Base-by-base conservation (phyloP, 1,284 basidiomycete species). In the Irpex lacteus region DNA sequence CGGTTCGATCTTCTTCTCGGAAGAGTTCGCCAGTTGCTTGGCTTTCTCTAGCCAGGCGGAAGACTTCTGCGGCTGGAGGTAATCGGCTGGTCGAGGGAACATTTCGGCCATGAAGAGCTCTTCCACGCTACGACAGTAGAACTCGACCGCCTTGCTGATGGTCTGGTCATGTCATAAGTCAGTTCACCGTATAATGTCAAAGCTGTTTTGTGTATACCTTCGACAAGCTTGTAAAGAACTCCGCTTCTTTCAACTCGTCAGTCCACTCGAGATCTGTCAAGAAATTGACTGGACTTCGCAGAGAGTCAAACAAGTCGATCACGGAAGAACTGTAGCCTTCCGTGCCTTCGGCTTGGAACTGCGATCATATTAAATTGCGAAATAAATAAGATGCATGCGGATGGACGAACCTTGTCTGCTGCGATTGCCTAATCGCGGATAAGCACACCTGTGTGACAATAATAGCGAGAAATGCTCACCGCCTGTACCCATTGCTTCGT, bases 21-120 rank as follows among this genome's bases (percentile, higher is more conserved):
- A 90, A 65, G 90, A 81, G 5, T 83, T 82, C 1, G 90, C 82
- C 5, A 96, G 81, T 71, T 91, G 90, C 71, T 91, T 90, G 5
- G 97, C 97, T 70, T 93, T 96, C 74, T 97, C 95, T 34, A 98
- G 83, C 96, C 96, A 98, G 0, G 95, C 96, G 5, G 92, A 94
- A 2, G 94, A 92, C 74, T 95, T 93, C 75, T 88, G 90, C 13
- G 89, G 89, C 70, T 91, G 90, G 18, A 91, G 70, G 70, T 87
- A 89, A 32, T 93, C 91, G 13, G 82, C 78, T 1, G 89, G 88
- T 2, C 93, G 86, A 2, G 95, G 94, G 75, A 92, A 95, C 95
- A 98, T 98, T 74, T 98, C 97, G 8, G 86, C 79, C 80, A 96
- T 89, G 78, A 98, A 99, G 49, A 96, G 83, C 49, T 90, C 87